Base-by-base conservation (phyloP, 371 early-diverging fungal species). In the Apophysomyces variabilis region DNA sequence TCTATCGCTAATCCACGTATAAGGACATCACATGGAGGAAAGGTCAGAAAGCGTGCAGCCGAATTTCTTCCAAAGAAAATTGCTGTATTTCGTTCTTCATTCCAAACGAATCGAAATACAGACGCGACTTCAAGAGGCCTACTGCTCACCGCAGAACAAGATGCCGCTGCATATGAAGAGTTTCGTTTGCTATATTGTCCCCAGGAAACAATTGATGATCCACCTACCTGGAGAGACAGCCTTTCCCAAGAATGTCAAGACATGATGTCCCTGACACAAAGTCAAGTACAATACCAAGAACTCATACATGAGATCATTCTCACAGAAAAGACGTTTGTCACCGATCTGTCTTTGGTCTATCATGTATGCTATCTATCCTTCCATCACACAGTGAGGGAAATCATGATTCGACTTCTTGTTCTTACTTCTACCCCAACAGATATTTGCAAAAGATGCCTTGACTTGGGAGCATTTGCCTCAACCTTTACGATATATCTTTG, bases 321-420 rank as follows among this genome's bases (percentile, higher is more conserved):
- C n/a, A 91, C 91, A 6, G 91, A 91, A 60, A 72, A 73, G 39
- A 80, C 81, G 8, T 91, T 87, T 69, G 80, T 90, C 6, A 74
- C 78, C 12, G 91, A 91, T 73, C 66, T 90, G 41, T 75, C 79
- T 35, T 66, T 84, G 26, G 78, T 88, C n/a, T 73, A 84, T 43
- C 80, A 86, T 60, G 90, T 89, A 75, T 70, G 38, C 16, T 35
- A 13, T 3, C 7, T 6, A 16, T 45, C 46, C 16, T 45, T 45
- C 16, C 0, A 45, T 13, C 6, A 12, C 46, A 45, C n/a, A 45
- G 46, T 12, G 46, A n/a, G 46, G 16, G 13, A 13, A 7, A 4
- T 43, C 14, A 18, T n/a, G 8, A 1, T n/a, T n/a, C 21, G 18
- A 35, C 11, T 8, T 38, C n/a, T 47, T 66, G 13, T 7, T 43